These are phyloP conservation scores for Flaveria ramosissima DNA, from an alignment of 129 eudicot genomes.

Conservation along the genomic window DNA sequence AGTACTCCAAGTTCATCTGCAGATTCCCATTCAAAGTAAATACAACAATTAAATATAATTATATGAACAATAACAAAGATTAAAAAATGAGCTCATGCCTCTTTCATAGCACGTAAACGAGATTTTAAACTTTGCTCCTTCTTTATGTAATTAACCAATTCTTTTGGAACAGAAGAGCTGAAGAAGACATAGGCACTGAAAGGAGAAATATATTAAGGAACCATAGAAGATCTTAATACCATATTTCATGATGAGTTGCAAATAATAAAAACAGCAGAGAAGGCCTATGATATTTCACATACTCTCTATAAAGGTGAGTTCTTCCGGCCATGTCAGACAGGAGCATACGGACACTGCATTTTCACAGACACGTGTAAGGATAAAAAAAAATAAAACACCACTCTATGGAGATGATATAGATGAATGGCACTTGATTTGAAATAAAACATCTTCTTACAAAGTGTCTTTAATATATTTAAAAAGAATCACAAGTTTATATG, in stretches of 20 bases:
- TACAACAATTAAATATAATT: background rate
- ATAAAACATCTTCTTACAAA: background rate
- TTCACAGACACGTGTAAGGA: conserved; percentile 27
- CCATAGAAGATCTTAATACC: conserved; percentile 14
- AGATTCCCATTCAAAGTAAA: conserved; percentile 32
- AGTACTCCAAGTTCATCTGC: conserved; percentile 99
- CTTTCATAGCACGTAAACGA: conserved; percentile 90
- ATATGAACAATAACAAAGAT: conserved; percentile 14
- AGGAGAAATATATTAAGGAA: conserved; percentile 23
- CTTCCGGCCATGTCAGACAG: conserved; percentile 89
- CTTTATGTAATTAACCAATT: conserved; percentile 69
- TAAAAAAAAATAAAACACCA: background rate
- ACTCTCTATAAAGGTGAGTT: conserved; percentile 83
- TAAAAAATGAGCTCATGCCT: conserved; percentile 45
- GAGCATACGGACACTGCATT: conserved; percentile 74
- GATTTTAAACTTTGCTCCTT: conserved; percentile 65
- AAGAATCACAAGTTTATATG: background rate
- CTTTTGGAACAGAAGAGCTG: conserved; percentile 79
- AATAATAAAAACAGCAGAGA: background rate
- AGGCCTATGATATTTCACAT: conserved; percentile 30
- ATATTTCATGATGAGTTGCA: background rate
- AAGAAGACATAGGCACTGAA: conserved; percentile 86
- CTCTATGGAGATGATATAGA: background rate
- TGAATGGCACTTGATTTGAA: conserved; percentile 1
- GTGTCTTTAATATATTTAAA: background rate